Evolutionary conservation across 345 rosid genomes (phyloP), one percentile per base, ranked within the genome.

Genomic region (Rhizophora apiculata): DNA sequence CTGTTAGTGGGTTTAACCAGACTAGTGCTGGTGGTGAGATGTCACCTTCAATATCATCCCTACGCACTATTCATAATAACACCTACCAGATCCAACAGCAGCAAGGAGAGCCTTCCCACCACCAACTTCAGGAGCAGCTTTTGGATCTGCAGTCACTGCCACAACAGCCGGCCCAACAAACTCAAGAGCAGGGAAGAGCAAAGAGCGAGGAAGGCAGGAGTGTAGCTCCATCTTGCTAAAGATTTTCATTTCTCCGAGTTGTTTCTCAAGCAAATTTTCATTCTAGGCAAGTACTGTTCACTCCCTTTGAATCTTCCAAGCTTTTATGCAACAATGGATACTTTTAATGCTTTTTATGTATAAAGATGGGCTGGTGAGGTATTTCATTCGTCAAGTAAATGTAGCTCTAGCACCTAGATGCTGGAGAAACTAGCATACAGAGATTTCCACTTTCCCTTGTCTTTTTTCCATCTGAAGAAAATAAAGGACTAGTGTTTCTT

Each of bases 31-130:
- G 72, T 29, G 49, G 49, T 43, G 74, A 78, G 6, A 77, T 84
- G 74, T 81, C 87, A 18, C 86, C 89, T 52, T 85, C 88, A 34
- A 7, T 8, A 48, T 66, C 87, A 75, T 88, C 80, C 20, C 78
- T 87, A 34, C 89, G 89, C 20, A 76, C 71, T 6, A 85, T 83
- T 72, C 93, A 56, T 43, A 43, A 43, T 13, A 24, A 78, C 67
- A 75, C 83, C 32, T 87, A 82, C 66, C 90, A 83, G 77, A 75
- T 85, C 69, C 87, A 87, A 67, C 55, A 75, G 5, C 59, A 55
- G 52, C 76, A 81, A 22, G 62, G 29, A 37, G 79, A 74, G 10
- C 74, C 24, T 26, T 29, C 80, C 3, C 82, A 76, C 65, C 81
- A 43, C 18, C 49, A 43, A 43, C 49, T 43, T 13, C 49, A 73